Conservation (phyloP, 148 eudicot species). For the Pharnaceum exiguum region DNA sequence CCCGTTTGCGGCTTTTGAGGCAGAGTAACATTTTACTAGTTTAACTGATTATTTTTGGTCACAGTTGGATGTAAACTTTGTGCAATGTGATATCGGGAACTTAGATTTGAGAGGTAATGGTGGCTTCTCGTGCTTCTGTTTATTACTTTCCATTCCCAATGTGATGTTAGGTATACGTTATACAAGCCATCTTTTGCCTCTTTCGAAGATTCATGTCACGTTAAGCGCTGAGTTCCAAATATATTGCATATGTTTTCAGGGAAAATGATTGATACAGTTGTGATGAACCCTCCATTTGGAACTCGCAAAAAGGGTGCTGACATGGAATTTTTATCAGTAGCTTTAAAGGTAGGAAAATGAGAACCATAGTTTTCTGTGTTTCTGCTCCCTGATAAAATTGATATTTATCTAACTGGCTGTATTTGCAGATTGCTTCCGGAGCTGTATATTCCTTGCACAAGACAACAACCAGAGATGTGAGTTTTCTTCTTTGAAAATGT, state of each 20-base stretch:
- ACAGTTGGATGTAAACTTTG: slow-evolving; percentile 75
- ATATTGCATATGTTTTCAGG: slow-evolving; percentile 44
- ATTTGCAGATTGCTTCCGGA: slow-evolving; percentile 65
- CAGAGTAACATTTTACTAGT: not conserved
- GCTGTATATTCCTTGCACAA: slow-evolving; percentile 97
- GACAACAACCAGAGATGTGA: slow-evolving; percentile 86
- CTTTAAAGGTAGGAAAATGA: slow-evolving; percentile 52
- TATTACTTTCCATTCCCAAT: too few relatives aligned
- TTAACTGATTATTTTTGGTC: slow-evolving; percentile 11
- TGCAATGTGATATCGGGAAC: slow-evolving; percentile 62
- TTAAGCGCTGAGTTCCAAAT: too few relatives aligned
- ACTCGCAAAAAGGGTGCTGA: slow-evolving; percentile 93
- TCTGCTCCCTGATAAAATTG: not conserved
- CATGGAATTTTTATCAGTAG: slow-evolving; percentile 82
- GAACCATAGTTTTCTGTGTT: not conserved
- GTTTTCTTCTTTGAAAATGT: slow-evolving; percentile 9
- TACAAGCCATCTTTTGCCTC: not conserved
- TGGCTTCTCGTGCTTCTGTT: not conserved
- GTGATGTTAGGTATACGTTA: too few relatives aligned
- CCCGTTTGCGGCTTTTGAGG: too few relatives aligned
- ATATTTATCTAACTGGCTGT: not conserved
- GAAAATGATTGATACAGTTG: slow-evolving; percentile 69
- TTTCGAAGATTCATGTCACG: not conserved
- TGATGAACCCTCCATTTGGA: slow-evolving; percentile 99
- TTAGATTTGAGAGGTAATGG: slow-evolving; percentile 51